These are phyloP conservation scores for Trichoderma harzianum DNA, from an alignment of 2,329 filamentous ascomycete species.

Conservation along the genomic window DNA sequence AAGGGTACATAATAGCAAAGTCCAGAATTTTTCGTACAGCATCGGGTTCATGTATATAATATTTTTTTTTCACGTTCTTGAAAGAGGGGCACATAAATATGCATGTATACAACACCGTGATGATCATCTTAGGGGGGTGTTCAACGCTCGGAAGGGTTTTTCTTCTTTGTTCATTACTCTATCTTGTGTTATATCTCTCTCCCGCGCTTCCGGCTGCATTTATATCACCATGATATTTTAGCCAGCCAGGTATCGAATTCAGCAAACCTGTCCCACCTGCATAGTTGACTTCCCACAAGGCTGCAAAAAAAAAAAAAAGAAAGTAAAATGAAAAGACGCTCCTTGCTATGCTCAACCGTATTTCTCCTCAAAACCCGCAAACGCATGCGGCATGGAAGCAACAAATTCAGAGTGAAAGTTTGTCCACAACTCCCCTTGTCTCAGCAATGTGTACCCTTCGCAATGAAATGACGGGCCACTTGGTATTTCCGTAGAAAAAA, in stretches of 20 bases:
- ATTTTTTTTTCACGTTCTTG: neutral
- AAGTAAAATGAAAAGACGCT: neutral
- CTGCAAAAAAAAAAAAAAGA: neutral
- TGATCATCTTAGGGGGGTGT: neutral
- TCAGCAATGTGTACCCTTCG: neutral
- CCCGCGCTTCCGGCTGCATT: neutral
- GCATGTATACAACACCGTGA: neutral
- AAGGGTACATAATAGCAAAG: conserved; percentile 22
- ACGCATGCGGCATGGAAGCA: neutral
- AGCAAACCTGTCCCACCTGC: neutral
- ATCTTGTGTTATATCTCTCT: neutral
- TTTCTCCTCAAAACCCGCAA: neutral
- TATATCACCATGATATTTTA: neutral
- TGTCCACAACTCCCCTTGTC: neutral
- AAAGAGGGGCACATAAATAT: conserved; percentile 2
- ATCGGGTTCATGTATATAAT: conserved; percentile 11
- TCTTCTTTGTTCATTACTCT: neutral
- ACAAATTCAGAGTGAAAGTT: neutral
- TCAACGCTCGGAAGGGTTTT: neutral
- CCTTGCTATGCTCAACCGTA: conserved; percentile 7
- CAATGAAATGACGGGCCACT: neutral
- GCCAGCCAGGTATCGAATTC: neutral
- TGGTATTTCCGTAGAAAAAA: neutral
- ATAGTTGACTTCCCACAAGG: neutral
- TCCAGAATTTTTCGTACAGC: conserved; percentile 21